Percentiles rank a stretch among this genome's conserved stretches.
These are phyloP conservation scores for Peterozyma toletana DNA, from an alignment of 805 yeast species.

Conservation along the genomic window DNA sequence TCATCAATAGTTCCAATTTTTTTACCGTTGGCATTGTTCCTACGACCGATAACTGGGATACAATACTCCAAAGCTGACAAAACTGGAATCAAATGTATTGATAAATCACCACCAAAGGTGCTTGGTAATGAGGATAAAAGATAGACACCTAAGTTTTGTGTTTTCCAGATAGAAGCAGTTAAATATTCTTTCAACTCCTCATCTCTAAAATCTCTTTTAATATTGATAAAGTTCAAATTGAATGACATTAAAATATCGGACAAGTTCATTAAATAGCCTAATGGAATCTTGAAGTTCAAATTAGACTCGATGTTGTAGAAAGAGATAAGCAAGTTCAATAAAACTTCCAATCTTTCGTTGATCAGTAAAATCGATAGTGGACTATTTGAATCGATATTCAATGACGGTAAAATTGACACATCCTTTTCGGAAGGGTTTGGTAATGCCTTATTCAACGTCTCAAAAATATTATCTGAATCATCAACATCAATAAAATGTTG, in stretches of 20 bases:
- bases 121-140: slow-evolving; percentile 30
- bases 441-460: slow-evolving; percentile 24
- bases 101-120: slow-evolving; percentile 26
- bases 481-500: slow-evolving; percentile 49
- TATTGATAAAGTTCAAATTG: slow-evolving; percentile 45
- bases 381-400: slow-evolving; percentile 52
- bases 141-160: slow-evolving; percentile 37
- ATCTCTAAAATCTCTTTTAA: slow-evolving; percentile 56
- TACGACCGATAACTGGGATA: slow-evolving; percentile 35
- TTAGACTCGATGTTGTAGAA: slow-evolving; percentile 45
- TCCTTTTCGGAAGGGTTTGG: slow-evolving; percentile 9
- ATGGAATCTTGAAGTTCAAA: slow-evolving; percentile 47
- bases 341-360: slow-evolving; percentile 39
- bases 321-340: slow-evolving; percentile 37
- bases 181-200: slow-evolving; percentile 37
- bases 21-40: slow-evolving; percentile 20
- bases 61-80: slow-evolving; percentile 49
- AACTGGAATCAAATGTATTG: slow-evolving; percentile 42
- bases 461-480: slow-evolving; percentile 44
- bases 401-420: slow-evolving; percentile 32
- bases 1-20: slow-evolving; percentile 27
- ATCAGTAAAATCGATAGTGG: slow-evolving; percentile 45
- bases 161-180: slow-evolving; percentile 30
- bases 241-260: slow-evolving; percentile 50
- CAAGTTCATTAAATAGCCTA: slow-evolving; percentile 47